Percentiles rank a stretch among this genome's conserved stretches.
Evolutionary conservation across 2,329 filamentous ascomycete genomes (phyloP).

Genomic region (Fonsecaea pedrosoi): DNA sequence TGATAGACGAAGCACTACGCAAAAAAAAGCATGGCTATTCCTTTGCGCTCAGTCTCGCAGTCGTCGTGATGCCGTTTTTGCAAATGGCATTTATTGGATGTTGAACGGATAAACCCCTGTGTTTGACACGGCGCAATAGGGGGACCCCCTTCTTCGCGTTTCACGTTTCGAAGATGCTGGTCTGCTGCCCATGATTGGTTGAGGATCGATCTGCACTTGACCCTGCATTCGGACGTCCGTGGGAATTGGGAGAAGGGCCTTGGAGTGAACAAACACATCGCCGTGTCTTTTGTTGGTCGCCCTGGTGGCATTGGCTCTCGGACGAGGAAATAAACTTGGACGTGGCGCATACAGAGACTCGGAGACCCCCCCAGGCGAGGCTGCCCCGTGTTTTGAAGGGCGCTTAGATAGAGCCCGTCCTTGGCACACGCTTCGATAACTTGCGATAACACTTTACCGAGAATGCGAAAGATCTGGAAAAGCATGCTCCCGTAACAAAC

Average conservation of each 20-base stretch:
- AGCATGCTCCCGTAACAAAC: background rate
- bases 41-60: constrained; percentile 19
- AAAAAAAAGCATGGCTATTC: background rate
- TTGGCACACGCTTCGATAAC: background rate
- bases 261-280: background rate
- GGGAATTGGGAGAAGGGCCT: background rate
- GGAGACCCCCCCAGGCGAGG: no score
- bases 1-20: background rate
- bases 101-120: constrained; percentile 6
- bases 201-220: constrained; percentile 11
- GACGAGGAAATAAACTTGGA: background rate
- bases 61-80: constrained; percentile 25
- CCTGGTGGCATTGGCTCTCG: constrained; percentile 13
- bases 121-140: constrained; percentile 8
- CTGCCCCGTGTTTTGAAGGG: background rate
- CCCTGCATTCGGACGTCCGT: constrained; percentile 15
- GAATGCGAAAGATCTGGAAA: background rate
- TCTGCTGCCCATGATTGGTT: constrained; percentile 16
- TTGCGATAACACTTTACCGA: background rate
- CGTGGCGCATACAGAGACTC: constrained; percentile 1
- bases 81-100: constrained; percentile 32
- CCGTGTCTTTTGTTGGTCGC: constrained; percentile 17
- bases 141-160: constrained; percentile 6
- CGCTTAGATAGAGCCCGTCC: constrained; percentile 1
- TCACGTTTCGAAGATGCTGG: constrained; percentile 18